These are phyloP conservation scores for Geoglossum glabrum DNA, from an alignment of 495 filamentous ascomycete species.

Conservation along the genomic window DNA sequence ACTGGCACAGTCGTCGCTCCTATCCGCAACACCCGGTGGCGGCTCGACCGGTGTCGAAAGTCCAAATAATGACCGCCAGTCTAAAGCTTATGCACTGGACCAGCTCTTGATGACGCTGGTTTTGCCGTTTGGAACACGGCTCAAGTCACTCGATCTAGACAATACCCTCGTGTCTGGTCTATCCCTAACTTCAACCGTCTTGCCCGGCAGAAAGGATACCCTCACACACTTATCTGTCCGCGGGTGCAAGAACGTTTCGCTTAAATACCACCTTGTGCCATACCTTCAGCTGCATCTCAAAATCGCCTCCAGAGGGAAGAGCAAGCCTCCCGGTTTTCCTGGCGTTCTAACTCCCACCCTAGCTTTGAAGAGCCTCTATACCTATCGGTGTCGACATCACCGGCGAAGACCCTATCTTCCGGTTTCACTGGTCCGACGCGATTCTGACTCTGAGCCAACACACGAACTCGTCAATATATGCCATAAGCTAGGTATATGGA, in stretches of 20 bases:
- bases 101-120: slow-evolving; percentile 34
- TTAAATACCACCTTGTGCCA: slow-evolving; percentile 44
- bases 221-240: slow-evolving; percentile 39
- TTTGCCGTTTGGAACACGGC: slow-evolving; percentile 31
- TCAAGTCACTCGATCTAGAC: slow-evolving; percentile 36
- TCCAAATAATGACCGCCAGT: slow-evolving; percentile 23
- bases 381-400: slow-evolving; percentile 41
- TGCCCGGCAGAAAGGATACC: slow-evolving; percentile 30
- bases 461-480: slow-evolving; percentile 43
- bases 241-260: slow-evolving; percentile 44
- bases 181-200: slow-evolving; percentile 30
- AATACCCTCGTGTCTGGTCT: slow-evolving; percentile 40
- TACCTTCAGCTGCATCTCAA: slow-evolving; percentile 19
- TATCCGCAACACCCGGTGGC: slow-evolving; percentile 18
- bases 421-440: slow-evolving; percentile 30
- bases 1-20: slow-evolving; percentile 25
- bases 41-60: slow-evolving; percentile 12
- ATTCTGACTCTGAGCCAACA: slow-evolving; percentile 41
- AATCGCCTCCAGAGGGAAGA: neutral
- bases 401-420: slow-evolving; percentile 37
- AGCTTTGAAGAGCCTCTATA: slow-evolving; percentile 38
- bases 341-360: slow-evolving; percentile 11
- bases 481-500: slow-evolving; percentile 39
- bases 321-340: slow-evolving; percentile 6
- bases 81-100: slow-evolving; percentile 34